Evolutionary conservation across 257 asterid genomes (phyloP), one percentile per base, ranked within the genome.

Genomic region (Solanum pennellii): DNA sequence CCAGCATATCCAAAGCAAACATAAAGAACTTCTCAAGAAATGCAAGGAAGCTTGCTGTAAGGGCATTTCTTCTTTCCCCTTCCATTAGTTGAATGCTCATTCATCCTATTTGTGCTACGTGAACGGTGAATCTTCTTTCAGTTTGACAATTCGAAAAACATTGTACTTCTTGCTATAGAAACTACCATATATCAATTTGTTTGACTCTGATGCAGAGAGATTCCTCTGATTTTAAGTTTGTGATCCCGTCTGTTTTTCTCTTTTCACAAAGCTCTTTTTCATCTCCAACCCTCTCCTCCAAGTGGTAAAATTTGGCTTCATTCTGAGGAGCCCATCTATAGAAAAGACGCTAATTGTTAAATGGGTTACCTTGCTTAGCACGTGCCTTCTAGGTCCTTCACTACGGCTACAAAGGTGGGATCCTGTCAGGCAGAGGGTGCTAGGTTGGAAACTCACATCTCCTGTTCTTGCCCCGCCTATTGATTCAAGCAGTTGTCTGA

Each of bases 11-110:
- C 33, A 97, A 93, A 92, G 91, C 94, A 80, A 90, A 90, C 89
- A 92, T 96, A 83, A 97, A 94, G 93, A 92, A 94, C 87, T 96
- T 96, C 84, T 96, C 98, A 92, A 97, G 94, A 91, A 97, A 96
- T 91, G 98, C 99, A 82, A 93, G 99, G 89, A 97, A 97, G 90
- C 91, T 95, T 41, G 87, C 87, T 74, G 93, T 91, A 88, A 89
- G 92, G 91, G 68, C 79, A 20, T 75, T 37, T 79, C 69, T 7
- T 3, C 65, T 82, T 5, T 10, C 27, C 21, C 39, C 45, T 49
- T 49, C 21, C 42, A 52, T 82, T 82, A 11, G 31, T 82, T 52
- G 42, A 10, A 18, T 49, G 29, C 23, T 82, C 69, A 20, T 82
- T 82, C 71, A 31, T 82, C 85, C 31, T 20, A 21, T 82, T 33